Evolutionary conservation across 208 protist genomes (phyloP).

Genomic region (Lotmaria passim): DNA sequence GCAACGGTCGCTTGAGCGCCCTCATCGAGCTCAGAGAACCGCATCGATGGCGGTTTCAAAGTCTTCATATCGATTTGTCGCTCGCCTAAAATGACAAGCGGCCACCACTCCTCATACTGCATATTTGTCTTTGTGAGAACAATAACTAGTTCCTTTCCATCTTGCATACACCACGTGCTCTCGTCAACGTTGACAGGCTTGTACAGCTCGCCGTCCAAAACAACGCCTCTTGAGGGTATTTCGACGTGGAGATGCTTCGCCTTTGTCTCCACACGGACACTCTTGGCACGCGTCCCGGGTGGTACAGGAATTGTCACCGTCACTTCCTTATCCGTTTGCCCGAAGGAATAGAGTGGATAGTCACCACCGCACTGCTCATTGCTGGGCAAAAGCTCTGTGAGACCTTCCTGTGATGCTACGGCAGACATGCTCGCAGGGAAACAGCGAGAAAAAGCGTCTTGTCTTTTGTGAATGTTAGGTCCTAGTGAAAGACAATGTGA

Average conservation of each 20-base stretch:
- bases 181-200: conserved; percentile 79
- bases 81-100: conserved; percentile 67
- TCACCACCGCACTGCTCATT: conserved; percentile 86
- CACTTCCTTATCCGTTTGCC: conserved; percentile 81
- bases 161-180: conserved; percentile 86
- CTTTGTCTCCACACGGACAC: conserved; percentile 65
- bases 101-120: conserved; percentile 91
- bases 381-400: conserved; percentile 75
- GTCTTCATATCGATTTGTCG: conserved; percentile 91
- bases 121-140: conserved; percentile 82
- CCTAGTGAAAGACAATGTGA: too few species aligned
- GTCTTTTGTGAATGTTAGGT: neutral
- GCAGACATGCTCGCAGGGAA: conserved; percentile 58
- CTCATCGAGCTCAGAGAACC: conserved; percentile 78
- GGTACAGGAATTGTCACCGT: conserved; percentile 66
- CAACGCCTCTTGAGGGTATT: conserved; percentile 41
- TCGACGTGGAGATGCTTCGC: conserved; percentile 48
- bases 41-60: conserved; percentile 75
- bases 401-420: conserved; percentile 61
- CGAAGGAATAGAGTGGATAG: conserved; percentile 80
- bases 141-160: conserved; percentile 65
- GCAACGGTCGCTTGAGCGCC: conserved; percentile 84
- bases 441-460: neutral
- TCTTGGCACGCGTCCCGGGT: conserved; percentile 54
- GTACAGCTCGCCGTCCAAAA: conserved; percentile 80